Evolutionary conservation across 345 rosid species (phyloP), one percentile per base, ranked within the genome.

Genomic region (Draba incana): DNA sequence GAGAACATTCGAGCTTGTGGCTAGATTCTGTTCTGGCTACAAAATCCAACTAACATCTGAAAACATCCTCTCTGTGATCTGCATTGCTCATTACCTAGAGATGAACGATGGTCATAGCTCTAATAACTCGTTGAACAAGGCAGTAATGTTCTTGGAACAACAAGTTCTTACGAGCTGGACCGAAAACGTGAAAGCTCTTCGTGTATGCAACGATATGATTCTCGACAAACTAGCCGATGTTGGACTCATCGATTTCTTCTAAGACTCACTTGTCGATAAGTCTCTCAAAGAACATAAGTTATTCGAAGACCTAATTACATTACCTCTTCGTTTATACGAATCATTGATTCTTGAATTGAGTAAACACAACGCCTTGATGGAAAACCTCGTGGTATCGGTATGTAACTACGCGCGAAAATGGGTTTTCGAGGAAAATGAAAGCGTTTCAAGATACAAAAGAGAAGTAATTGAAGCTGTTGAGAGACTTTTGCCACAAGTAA

Each of bases 11-110:
- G 78, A 82, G 72, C 81, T 85, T 20, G 83, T 90, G 39, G 84
- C 80, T 41, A 83, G 86, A 70, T 92, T 92, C 84, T 92, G 92
- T 77, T 80, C 81, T 12, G 97, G 96, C 48, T 83, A 12, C 39
- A 79, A 83, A 45, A 64, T 74, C 2, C 71, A 68, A 2, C 60
- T 92, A 33, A 79, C 88, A 2, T 65, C 86, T 2, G 92, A 90
- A 55, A 92, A 85, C 58, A 77, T 85, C 15, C 30, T 92, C 33
- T 84, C 92, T n/a, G 75, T 92, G 66, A 72, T 71, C 37, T 88
- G 89, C 77, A 66, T 81, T 48, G 84, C 97, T 37, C 55, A 67
- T 65, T 54, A 81, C 78, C 78, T 92, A 70, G 92, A 76, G 57
- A 92, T 92, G 97, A 75, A 78, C 9, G 96, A 90, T 70, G 77